Evolutionary conservation across 169 alveolate genomes (phyloP).

Genomic region (Plasmodium inui): DNA sequence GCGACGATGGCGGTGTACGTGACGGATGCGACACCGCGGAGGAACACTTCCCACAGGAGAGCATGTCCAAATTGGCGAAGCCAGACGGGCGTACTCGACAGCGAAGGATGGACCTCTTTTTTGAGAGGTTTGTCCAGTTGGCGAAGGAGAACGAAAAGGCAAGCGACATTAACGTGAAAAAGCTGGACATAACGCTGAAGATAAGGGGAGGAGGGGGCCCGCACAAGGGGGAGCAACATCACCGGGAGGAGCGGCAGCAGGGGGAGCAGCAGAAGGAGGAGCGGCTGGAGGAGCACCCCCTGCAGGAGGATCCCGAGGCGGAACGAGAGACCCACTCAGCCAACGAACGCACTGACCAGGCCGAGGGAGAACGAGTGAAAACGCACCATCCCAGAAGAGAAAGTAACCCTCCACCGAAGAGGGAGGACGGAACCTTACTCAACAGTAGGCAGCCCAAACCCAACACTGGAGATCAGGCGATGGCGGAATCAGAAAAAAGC

Average conservation of each 20-base stretch:
- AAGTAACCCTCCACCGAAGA: neutral
- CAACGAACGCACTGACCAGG: neutral
- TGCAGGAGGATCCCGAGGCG: neutral
- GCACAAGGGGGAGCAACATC: neutral
- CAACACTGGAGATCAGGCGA: neutral
- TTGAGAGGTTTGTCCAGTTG: constrained; percentile 6
- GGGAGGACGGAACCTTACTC: neutral
- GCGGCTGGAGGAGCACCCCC: neutral
- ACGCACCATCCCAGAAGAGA: neutral
- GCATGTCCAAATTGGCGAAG: neutral
- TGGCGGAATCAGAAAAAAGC: neutral
- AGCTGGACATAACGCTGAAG: constrained; percentile 23
- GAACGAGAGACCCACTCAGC: neutral
- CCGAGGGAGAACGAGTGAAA: neutral
- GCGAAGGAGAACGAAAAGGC: constrained; percentile 49
- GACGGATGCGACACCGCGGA: neutral
- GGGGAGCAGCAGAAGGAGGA: neutral
- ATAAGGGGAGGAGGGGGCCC: constrained; percentile 6
- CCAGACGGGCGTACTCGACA: neutral
- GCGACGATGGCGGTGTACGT: too few species aligned
- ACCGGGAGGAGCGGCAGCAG: neutral
- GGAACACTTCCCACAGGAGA: neutral
- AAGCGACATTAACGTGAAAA: constrained; percentile 7
- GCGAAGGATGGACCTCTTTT: constrained; percentile 15
- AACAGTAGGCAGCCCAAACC: neutral